Percentiles rank a stretch among this genome's conserved stretches.
Evolutionary conservation across 768 basidiomycete genomes (phyloP).

Genomic region (Boletus bicolor): DNA sequence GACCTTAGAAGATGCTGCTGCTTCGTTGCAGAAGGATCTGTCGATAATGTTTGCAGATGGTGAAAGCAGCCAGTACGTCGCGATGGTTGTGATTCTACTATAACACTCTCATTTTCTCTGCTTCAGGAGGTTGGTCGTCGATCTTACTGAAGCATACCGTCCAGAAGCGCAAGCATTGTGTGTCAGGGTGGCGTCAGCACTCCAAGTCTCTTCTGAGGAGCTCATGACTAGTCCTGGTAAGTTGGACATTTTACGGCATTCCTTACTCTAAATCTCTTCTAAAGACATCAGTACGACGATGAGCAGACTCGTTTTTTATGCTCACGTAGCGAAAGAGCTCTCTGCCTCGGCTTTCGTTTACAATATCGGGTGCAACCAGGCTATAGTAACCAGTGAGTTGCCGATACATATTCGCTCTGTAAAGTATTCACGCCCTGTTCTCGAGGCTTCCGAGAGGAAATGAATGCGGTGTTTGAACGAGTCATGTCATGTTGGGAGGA

Average conservation of each 20-base stretch:
- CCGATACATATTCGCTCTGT: neutral
- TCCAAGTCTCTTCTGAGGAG: constrained; percentile 38
- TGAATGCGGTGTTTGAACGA: constrained; percentile 40
- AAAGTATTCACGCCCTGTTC: constrained; percentile 5
- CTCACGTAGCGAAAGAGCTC: constrained; percentile 48
- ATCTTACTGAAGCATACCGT: constrained; percentile 45
- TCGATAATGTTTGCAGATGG: constrained; percentile 39
- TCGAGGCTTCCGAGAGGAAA: constrained; percentile 49
- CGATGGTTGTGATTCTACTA: neutral
- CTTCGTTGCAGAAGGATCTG: constrained; percentile 59
- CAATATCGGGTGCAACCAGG: constrained; percentile 41
- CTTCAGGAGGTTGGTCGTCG: constrained; percentile 39
- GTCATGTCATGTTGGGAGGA: constrained; percentile 56
- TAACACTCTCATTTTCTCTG: neutral
- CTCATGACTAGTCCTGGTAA: constrained; percentile 35
- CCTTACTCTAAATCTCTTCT: constrained; percentile 2
- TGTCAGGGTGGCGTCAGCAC: constrained; percentile 37
- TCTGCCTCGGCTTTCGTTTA: constrained; percentile 41
- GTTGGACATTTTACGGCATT: constrained; percentile 6
- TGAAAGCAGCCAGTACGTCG: constrained; percentile 43
- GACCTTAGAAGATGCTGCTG: constrained; percentile 58
- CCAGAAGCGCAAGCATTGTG: constrained; percentile 51
- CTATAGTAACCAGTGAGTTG: constrained; percentile 36
- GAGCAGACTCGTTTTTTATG: constrained; percentile 44
- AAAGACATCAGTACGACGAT: constrained; percentile 20